These are phyloP conservation scores for Andrographis paniculata DNA, from an alignment of 305 asterid species.

Conservation along the genomic window DNA sequence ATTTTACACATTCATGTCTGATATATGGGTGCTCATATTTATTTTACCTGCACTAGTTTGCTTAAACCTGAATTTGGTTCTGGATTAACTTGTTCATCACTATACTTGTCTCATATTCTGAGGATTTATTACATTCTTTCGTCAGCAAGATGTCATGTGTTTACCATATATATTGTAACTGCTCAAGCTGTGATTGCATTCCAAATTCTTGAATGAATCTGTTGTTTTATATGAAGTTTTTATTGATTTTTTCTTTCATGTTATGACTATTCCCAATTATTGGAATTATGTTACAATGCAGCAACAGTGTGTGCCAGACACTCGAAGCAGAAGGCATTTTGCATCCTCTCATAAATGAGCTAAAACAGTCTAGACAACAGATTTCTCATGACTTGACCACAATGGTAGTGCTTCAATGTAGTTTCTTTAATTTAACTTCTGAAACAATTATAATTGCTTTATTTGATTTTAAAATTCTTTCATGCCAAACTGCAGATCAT, in stretches of 20 bases:
- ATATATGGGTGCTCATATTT: too few relatives aligned
- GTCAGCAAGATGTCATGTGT: not conserved
- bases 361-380: constrained; percentile 40
- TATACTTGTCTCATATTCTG: too few relatives aligned
- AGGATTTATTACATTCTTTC: too few relatives aligned
- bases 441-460: constrained; percentile 8
- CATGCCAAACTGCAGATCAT: constrained; percentile 48
- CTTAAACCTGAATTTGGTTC: too few relatives aligned
- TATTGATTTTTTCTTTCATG: constrained; percentile 3
- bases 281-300: constrained; percentile 32
- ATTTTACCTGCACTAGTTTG: too few relatives aligned
- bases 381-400: constrained; percentile 30
- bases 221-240: constrained; percentile 3
- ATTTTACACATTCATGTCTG: too few relatives aligned
- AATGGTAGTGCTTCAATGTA: constrained; percentile 37
- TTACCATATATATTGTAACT: not conserved
- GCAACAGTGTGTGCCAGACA: constrained; percentile 62
- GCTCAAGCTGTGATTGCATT: not conserved
- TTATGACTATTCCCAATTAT: constrained; percentile 14
- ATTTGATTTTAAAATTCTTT: constrained; percentile 14
- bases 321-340: constrained; percentile 64
- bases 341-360: constrained; percentile 45
- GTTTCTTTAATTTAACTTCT: constrained; percentile 8
- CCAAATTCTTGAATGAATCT: not conserved
- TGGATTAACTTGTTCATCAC: too few relatives aligned